Percentiles rank a stretch among this genome's conserved stretches.
These are phyloP conservation scores for Alternaria sp. DNA, from an alignment of 2,329 filamentous ascomycete species.

Conservation along the genomic window DNA sequence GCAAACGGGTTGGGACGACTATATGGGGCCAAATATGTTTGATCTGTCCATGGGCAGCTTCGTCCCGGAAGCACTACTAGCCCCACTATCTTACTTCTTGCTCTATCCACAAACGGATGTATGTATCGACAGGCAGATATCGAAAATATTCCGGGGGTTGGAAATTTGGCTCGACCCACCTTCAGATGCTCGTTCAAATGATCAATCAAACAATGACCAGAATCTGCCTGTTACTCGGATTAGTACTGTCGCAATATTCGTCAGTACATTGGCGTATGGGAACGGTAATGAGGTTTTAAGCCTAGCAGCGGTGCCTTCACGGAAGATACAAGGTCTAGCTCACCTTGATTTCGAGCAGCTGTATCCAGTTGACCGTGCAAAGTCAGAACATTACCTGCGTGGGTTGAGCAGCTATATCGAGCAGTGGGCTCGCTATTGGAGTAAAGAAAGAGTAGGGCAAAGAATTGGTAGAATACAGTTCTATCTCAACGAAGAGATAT, in stretches of 20 bases:
- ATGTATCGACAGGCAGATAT: not conserved
- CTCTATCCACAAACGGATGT: not conserved
- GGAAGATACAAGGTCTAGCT: not conserved
- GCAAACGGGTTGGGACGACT: not conserved
- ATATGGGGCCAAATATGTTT: not conserved
- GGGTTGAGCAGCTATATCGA: constrained; percentile 1
- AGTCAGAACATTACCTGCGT: constrained; percentile 4
- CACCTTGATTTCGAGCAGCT: constrained; percentile 2
- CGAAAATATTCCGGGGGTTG: not conserved
- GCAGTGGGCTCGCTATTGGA: not conserved
- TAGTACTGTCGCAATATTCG: not conserved
- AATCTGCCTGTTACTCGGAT: not conserved
- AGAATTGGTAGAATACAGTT: constrained; percentile 3
- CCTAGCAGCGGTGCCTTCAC: not conserved
- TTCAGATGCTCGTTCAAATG: not conserved
- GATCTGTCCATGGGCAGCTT: not conserved
- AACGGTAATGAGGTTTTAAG: not conserved
- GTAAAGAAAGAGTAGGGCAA: not conserved
- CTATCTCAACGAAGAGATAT: not conserved
- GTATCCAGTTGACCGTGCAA: constrained; percentile 6
- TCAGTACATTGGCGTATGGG: not conserved
- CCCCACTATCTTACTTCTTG: not conserved
- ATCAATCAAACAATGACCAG: not conserved
- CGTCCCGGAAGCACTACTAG: not conserved
- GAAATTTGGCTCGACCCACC: constrained; percentile 5